These are phyloP conservation scores for Pseudofabraea citricarpa DNA, from an alignment of 2,329 filamentous ascomycete genomes.

Conservation along the genomic window DNA sequence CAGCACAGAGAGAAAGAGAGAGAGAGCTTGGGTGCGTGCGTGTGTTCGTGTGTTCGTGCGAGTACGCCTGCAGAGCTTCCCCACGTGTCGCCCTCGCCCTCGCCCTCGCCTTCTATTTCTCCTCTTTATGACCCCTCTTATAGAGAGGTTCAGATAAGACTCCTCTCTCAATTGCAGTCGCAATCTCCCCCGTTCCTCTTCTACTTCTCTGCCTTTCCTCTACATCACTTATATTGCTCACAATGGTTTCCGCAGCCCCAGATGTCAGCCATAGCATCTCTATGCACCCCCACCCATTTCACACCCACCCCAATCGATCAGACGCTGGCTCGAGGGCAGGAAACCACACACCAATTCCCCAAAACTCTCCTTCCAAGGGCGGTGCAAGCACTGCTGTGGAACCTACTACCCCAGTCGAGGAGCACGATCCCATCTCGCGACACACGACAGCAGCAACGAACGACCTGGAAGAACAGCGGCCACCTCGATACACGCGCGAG, in stretches of 20 bases:
- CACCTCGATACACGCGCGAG: conserved; percentile 33
- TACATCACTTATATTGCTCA: too few relatives aligned
- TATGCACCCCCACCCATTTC: conserved; percentile 26
- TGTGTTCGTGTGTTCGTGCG: too few relatives aligned
- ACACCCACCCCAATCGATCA: conserved; percentile 21
- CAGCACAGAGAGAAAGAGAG: too few relatives aligned
- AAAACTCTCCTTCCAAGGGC: conserved; percentile 23
- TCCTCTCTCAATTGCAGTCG: too few relatives aligned
- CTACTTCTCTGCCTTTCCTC: too few relatives aligned
- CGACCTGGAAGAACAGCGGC: conserved; percentile 37
- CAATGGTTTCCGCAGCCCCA: conserved; percentile 4
- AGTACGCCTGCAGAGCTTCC: too few relatives aligned
- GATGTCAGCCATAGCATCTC: conserved; percentile 26
- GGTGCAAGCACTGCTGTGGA: conserved; percentile 39
- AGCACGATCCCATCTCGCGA: conserved; percentile 23
- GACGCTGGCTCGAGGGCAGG: conserved; percentile 15
- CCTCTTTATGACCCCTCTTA: too few relatives aligned
- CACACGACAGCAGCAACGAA: conserved; percentile 17
- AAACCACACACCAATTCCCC: conserved; percentile 20
- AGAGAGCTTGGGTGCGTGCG: too few relatives aligned
- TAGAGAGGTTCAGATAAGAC: too few relatives aligned
- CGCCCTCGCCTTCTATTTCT: too few relatives aligned
- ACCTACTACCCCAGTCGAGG: conserved; percentile 19
- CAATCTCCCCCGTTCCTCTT: too few relatives aligned
- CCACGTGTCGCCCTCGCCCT: too few relatives aligned